Conservation (phyloP, 768 basidiomycete species). For the Hebeloma cylindrosporum region DNA sequence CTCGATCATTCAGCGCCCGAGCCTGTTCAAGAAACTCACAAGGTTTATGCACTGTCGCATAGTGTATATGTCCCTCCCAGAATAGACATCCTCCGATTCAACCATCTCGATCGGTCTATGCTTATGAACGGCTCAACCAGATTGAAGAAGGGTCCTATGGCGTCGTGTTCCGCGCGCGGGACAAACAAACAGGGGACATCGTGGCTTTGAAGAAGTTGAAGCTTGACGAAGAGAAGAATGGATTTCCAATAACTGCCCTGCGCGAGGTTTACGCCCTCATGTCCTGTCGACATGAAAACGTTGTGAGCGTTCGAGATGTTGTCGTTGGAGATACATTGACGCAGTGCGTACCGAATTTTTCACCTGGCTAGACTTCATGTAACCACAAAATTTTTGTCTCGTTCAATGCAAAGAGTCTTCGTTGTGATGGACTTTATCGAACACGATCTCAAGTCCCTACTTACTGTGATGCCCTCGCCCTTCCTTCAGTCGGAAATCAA, state of each 20-base stretch:
- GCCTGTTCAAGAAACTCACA: constrained; percentile 19
- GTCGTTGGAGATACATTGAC: constrained; percentile 98
- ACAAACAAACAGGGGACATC: constrained; percentile 92
- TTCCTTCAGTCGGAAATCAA: constrained; percentile 99
- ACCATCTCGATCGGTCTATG: constrained; percentile 91
- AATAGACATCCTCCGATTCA: constrained; percentile 75
- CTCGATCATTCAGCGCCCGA: constrained; percentile 20
- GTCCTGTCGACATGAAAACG: constrained; percentile 92
- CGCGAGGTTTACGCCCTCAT: constrained; percentile 97
- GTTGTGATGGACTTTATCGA: constrained; percentile 99
- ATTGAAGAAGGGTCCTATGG: constrained; percentile 99
- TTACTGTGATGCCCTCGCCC: constrained; percentile 93
- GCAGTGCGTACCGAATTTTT: constrained; percentile 70
- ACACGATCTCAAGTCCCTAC: constrained; percentile 95
- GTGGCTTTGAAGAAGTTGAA: constrained; percentile 98
- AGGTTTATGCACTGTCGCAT: constrained; percentile 33
- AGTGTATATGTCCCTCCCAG: constrained; percentile 78
- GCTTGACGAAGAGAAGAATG: constrained; percentile 97
- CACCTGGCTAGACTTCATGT: constrained; percentile 22
- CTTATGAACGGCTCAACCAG: constrained; percentile 92
- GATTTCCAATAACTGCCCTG: constrained; percentile 96
- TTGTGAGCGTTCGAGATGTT: constrained; percentile 95
- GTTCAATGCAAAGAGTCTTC: constrained; percentile 70
- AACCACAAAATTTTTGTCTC: constrained; percentile 26
- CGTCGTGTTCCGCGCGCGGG: constrained; percentile 93